These are phyloP conservation scores for Colletotrichum lindemuthianum DNA, from an alignment of 2,329 filamentous ascomycete species.

Conservation along the genomic window DNA sequence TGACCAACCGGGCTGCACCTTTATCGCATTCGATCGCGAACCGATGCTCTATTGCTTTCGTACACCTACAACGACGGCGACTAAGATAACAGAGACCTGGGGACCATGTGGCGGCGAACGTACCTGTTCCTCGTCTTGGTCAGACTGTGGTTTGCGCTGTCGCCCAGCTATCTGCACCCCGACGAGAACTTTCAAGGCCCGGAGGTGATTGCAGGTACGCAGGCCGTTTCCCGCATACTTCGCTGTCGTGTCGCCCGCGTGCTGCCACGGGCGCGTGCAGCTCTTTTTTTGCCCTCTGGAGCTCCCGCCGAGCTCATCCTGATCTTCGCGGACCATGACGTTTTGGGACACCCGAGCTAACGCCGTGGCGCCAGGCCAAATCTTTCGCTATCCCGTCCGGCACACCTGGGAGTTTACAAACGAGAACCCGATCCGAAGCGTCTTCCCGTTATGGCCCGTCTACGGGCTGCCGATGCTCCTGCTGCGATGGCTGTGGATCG, in stretches of 20 bases:
- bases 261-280: conserved; percentile 6
- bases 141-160: conserved; percentile 92
- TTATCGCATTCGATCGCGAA: conserved; percentile 12
- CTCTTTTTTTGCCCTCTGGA: conserved; percentile 7
- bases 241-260: neutral
- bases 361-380: conserved; percentile 71
- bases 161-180: conserved; percentile 95
- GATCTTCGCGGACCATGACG: conserved; percentile 28
- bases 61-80: conserved; percentile 20
- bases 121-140: conserved; percentile 87
- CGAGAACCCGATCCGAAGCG: conserved; percentile 88
- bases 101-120: conserved; percentile 86
- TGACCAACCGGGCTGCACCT: conserved; percentile 3
- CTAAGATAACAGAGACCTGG: conserved; percentile 8
- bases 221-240: neutral
- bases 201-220: conserved; percentile 90
- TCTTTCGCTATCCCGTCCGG: conserved; percentile 90
- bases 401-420: conserved; percentile 97
- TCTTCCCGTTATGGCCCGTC: conserved; percentile 95
- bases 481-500: conserved; percentile 91
- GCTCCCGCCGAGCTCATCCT: conserved; percentile 24
- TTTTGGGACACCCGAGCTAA: conserved; percentile 32
- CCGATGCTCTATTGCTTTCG: conserved; percentile 37
- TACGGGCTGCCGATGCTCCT: conserved; percentile 95
- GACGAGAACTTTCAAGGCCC: conserved; percentile 99